These are phyloP conservation scores for Phytophthora uliginosa DNA, from an alignment of 352 stramenopile species.

Conservation along the genomic window DNA sequence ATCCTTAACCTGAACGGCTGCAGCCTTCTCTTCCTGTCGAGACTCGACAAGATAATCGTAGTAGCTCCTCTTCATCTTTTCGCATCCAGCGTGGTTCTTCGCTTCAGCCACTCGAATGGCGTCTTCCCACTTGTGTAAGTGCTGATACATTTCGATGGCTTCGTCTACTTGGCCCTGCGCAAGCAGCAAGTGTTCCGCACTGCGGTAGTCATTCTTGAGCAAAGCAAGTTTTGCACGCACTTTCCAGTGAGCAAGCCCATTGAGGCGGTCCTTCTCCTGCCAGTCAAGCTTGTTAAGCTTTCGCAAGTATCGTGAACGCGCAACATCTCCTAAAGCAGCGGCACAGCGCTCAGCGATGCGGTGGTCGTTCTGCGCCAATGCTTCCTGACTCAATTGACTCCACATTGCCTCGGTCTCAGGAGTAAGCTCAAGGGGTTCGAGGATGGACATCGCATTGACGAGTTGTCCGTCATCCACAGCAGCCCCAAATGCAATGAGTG, in stretches of 20 bases:
- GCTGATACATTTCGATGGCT: conserved; percentile 96
- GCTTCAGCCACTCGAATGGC: conserved; percentile 94
- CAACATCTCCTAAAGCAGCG: conserved; percentile 93
- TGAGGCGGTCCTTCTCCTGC: conserved; percentile 81
- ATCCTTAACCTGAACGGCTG: conserved; percentile 93
- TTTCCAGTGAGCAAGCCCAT: conserved; percentile 87
- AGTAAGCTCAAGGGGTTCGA: conserved; percentile 93
- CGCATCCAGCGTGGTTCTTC: conserved; percentile 77
- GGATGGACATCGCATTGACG: conserved; percentile 93
- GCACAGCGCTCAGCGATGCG: conserved; percentile 92
- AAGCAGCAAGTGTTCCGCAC: conserved; percentile 93
- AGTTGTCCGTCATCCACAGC: conserved; percentile 94
- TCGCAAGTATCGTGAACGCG: conserved; percentile 87
- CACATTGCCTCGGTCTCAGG: conserved; percentile 96
- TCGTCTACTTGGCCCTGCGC: conserved; percentile 94
- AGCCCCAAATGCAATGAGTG: conserved; percentile 95
- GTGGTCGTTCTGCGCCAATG: conserved; percentile 90
- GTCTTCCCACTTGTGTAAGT: conserved; percentile 95
- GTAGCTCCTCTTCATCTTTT: conserved; percentile 93
- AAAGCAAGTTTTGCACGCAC: conserved; percentile 86
- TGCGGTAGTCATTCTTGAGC: conserved; percentile 93
- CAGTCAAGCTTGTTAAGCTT: conserved; percentile 94
- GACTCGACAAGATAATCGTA: conserved; percentile 95
- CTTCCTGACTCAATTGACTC: conserved; percentile 91
- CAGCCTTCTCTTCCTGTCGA: conserved; percentile 94